Base-by-base conservation (phyloP, 2,329 filamentous ascomycete species). In the Fusarium nodosum region DNA sequence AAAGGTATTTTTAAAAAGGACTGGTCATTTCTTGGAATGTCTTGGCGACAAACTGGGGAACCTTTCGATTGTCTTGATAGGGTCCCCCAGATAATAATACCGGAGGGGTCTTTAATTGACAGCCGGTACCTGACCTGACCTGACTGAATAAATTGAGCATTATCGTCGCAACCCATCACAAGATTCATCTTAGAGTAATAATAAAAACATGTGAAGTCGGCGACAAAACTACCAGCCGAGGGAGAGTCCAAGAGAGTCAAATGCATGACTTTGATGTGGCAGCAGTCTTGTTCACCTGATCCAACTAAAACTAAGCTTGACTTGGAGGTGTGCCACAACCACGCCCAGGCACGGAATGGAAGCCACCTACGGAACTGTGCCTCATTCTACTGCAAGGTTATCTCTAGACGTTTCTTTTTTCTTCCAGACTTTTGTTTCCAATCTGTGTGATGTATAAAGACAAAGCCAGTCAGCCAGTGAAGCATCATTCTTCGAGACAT, bases 341-440 rank as follows among this genome's bases (percentile, higher is more conserved):
- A 50, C 59, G 47, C 42, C 66, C 62, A 67, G 66, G 66, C 50
- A 69, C 66, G 42, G 41, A 56, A 64, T 24, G 12, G 8, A 34
- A 64, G 60, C 60, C 60, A 63, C 60, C 33, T 41, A 62, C 38
- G 24, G 34, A 62, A 24, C 46, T 55, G 59, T 55, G 60, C 60
- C 60, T 31, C 47, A 30, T 26, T 31, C n/a, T 13, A 31, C 60
- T 65, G 62, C 54, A 48, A 65, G 60, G 24, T 65, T 54, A 65
- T 65, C 62, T 65, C 13, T 24, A 12, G n/a, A 18, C 39, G 20
- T 65, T 54, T 54, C 62, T 65, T 66, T 65, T 60, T 65, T 11
- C 13, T 39, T 34, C 47, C 22, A 51, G 34, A 38, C 7, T 30
- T 18, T 45, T 2, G 28, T 28, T 28, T 4, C 28, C 28, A 28